Conservation (phyloP, 1,284 basidiomycete genomes). For the Garcileccinum viscosum region DNA sequence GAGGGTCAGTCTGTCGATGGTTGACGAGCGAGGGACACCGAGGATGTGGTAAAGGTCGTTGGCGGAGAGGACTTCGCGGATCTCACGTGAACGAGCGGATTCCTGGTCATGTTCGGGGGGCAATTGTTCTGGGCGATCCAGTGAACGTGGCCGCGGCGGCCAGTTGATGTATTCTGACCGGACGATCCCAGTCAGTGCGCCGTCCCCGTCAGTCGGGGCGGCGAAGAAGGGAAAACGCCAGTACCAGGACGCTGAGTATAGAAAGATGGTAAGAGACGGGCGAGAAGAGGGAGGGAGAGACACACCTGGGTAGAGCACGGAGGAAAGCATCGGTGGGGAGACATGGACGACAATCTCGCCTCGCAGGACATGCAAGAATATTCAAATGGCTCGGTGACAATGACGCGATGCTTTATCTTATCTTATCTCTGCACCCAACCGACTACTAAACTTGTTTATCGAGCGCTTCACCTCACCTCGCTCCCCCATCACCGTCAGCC, state of each 20-base stretch:
- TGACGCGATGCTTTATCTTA: slow-evolving; percentile 18
- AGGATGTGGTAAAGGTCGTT: slow-evolving; percentile 79
- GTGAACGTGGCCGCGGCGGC: slow-evolving; percentile 16
- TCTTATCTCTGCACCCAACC: slow-evolving; percentile 48
- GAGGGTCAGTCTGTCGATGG: slow-evolving; percentile 67
- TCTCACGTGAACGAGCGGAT: slow-evolving; percentile 48
- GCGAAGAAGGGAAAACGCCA: slow-evolving; percentile 70
- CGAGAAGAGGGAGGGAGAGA: neutral
- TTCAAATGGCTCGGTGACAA: slow-evolving; percentile 18
- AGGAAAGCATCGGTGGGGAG: slow-evolving; percentile 55
- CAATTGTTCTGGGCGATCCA: slow-evolving; percentile 1
- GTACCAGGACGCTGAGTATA: slow-evolving; percentile 54
- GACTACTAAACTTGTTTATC: slow-evolving; percentile 61
- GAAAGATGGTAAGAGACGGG: slow-evolving; percentile 8
- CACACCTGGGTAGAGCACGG: slow-evolving; percentile 58
- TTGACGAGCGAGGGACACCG: slow-evolving; percentile 59
- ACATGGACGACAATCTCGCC: slow-evolving; percentile 19
- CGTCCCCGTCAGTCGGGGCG: slow-evolving; percentile 56
- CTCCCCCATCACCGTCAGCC: slow-evolving; percentile 88
- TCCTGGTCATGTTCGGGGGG: slow-evolving; percentile 13
- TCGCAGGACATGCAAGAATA: neutral
- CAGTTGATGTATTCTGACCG: slow-evolving; percentile 25
- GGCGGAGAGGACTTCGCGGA: slow-evolving; percentile 62
- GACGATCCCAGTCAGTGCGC: slow-evolving; percentile 43
- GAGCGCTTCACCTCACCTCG: slow-evolving; percentile 76